Percentiles rank a stretch among this genome's conserved stretches.
Evolutionary conservation across 148 eudicot species (phyloP).

Genomic region (Cornus kousa): DNA sequence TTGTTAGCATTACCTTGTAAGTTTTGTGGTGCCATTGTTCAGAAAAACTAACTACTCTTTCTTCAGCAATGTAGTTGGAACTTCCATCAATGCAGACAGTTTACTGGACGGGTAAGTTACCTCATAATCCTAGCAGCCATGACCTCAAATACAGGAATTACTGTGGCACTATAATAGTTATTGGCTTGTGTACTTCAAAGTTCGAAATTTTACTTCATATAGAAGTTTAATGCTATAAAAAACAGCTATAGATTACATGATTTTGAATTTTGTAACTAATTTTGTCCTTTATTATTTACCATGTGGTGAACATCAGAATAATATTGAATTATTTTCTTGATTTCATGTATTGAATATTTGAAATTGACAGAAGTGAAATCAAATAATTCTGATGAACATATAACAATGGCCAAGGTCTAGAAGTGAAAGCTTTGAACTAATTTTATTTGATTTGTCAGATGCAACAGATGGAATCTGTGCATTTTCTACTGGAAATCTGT

Average conservation of each 20-base stretch:
- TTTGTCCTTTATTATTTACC: background rate
- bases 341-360: background rate
- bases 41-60: background rate
- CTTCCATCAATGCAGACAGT: conserved; percentile 28
- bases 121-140: background rate
- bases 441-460: background rate
- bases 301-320: background rate
- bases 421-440: background rate
- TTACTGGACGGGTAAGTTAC: conserved; percentile 24
- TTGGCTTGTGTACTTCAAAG: background rate
- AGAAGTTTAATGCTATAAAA: background rate
- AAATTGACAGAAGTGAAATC: background rate
- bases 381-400: background rate
- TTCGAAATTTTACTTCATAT: too few relatives aligned
- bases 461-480: background rate
- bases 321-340: background rate
- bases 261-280: background rate
- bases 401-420: background rate
- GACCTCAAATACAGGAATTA: background rate
- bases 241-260: background rate
- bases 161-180: background rate
- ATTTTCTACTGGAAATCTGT: too few relatives aligned
- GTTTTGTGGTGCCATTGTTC: background rate
- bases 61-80: conserved; percentile 38
- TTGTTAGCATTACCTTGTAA: background rate